Evolutionary conservation across 2,329 filamentous ascomycete genomes (phyloP).

Genomic region (Fusarium bulbicola): DNA sequence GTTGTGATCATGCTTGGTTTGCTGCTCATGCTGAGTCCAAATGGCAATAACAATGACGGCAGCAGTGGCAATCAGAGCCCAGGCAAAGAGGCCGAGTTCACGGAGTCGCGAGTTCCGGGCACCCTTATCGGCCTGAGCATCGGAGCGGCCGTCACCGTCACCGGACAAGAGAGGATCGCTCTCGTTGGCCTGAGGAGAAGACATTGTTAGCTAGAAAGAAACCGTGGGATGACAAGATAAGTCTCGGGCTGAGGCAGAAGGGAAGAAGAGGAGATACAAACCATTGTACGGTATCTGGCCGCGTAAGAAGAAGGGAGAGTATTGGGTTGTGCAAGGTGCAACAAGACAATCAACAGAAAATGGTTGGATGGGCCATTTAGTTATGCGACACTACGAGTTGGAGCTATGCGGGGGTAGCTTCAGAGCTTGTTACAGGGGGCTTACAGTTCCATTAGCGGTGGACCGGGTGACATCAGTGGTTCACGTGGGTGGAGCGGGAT

Average conservation of each 20-base stretch:
- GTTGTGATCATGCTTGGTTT: constrained; percentile 50
- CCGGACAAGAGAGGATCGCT: constrained; percentile 54
- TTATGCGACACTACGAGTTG: constrained; percentile 12
- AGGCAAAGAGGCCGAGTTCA: constrained; percentile 80
- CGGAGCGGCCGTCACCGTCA: constrained; percentile 45
- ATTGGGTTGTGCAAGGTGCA: constrained; percentile 10
- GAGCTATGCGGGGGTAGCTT: constrained; percentile 10
- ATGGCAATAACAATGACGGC: constrained; percentile 83
- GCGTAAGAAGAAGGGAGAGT: constrained; percentile 14
- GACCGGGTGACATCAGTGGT: constrained; percentile 33
- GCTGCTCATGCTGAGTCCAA: constrained; percentile 75
- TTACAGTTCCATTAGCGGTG: constrained; percentile 13
- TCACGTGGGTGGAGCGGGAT: constrained; percentile 18
- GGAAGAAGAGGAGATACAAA: constrained; percentile 15
- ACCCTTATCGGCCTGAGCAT: constrained; percentile 35
- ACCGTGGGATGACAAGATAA: constrained; percentile 2
- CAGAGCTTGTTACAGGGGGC: constrained; percentile 7
- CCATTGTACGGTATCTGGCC: constrained; percentile 28
- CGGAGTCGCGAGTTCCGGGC: constrained; percentile 60
- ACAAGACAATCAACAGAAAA: neutral
- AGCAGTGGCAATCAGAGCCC: constrained; percentile 84
- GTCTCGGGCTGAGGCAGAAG: neutral
- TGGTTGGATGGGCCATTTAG: constrained; percentile 2
- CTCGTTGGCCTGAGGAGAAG: constrained; percentile 49
- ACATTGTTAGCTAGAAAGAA: constrained; percentile 22